Percentiles rank a stretch among this genome's conserved stretches.
Evolutionary conservation across 768 basidiomycete species (phyloP).

Genomic region (Amanita polypyramis): DNA sequence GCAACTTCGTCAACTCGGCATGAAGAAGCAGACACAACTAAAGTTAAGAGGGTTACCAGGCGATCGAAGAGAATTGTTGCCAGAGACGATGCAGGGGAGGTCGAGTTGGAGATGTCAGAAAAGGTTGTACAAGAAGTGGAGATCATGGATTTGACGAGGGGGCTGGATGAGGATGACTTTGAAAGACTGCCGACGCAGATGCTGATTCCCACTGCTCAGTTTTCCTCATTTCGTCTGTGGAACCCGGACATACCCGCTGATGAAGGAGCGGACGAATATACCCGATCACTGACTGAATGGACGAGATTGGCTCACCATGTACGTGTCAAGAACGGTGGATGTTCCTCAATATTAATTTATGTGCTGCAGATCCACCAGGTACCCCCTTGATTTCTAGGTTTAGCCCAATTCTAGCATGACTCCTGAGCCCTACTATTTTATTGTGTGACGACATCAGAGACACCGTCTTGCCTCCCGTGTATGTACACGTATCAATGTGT

Average conservation of each 20-base stretch:
- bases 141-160: constrained; percentile 18
- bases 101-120: constrained; percentile 13
- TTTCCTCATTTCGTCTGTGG: constrained; percentile 68
- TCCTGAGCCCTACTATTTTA: too few species aligned
- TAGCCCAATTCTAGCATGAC: too few species aligned
- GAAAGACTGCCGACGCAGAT: constrained; percentile 19
- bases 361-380: neutral
- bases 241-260: constrained; percentile 63
- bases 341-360: neutral
- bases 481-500: too few species aligned
- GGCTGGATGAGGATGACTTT: constrained; percentile 13
- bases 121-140: constrained; percentile 17
- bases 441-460: too few species aligned
- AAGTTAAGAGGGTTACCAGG: constrained; percentile 16
- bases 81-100: constrained; percentile 14
- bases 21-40: neutral
- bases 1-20: constrained; percentile 3
- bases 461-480: too few species aligned
- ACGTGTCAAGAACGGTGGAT: constrained; percentile 9
- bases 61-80: constrained; percentile 15
- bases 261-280: constrained; percentile 62
- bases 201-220: constrained; percentile 41
- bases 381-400: neutral
- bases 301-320: constrained; percentile 54
- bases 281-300: constrained; percentile 64